phyloP scores from a whole-genome alignment of 495 filamentous ascomycete species.

The Cercophora newfieldiana region DNA sequence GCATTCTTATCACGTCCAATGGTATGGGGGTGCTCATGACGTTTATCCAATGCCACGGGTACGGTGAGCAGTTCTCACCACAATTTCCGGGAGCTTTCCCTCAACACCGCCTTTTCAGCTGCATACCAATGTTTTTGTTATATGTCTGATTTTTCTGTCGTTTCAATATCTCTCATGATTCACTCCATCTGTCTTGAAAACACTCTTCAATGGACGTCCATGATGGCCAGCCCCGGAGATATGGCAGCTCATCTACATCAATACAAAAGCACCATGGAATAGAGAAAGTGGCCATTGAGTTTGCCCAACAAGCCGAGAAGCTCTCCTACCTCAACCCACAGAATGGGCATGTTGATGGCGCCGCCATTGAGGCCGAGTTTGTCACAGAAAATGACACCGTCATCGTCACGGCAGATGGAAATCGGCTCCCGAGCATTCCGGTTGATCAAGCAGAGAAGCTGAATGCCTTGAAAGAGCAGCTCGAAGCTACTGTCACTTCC shows the following conservation, averaged over 20 bases:
- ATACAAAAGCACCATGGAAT: background rate
- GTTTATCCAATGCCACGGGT: background rate
- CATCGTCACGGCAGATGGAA: slow-evolving; percentile 65
- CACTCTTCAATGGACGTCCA: background rate
- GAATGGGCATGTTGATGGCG: slow-evolving; percentile 31
- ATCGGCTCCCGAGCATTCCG: slow-evolving; percentile 64
- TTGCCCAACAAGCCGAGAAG: slow-evolving; percentile 60
- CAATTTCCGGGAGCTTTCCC: background rate
- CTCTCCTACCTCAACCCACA: slow-evolving; percentile 48
- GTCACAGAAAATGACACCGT: slow-evolving; percentile 70
- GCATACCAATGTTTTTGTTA: background rate
- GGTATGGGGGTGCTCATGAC: background rate
- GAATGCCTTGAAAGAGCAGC: slow-evolving; percentile 59
- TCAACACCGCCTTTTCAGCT: background rate
- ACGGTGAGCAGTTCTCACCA: background rate
- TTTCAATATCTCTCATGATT: background rate
- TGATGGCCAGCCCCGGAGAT: background rate
- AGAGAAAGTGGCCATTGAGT: slow-evolving; percentile 21
- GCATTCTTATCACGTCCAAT: background rate
- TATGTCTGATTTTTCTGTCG: background rate
- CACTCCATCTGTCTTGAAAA: background rate
- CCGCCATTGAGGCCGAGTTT: slow-evolving; percentile 65
- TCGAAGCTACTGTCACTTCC: slow-evolving; percentile 30
- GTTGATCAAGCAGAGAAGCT: slow-evolving; percentile 65
- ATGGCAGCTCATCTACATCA: background rate